These are phyloP conservation scores for Lachnellula occidentalis DNA, from an alignment of 2,329 filamentous ascomycete species.

Conservation along the genomic window DNA sequence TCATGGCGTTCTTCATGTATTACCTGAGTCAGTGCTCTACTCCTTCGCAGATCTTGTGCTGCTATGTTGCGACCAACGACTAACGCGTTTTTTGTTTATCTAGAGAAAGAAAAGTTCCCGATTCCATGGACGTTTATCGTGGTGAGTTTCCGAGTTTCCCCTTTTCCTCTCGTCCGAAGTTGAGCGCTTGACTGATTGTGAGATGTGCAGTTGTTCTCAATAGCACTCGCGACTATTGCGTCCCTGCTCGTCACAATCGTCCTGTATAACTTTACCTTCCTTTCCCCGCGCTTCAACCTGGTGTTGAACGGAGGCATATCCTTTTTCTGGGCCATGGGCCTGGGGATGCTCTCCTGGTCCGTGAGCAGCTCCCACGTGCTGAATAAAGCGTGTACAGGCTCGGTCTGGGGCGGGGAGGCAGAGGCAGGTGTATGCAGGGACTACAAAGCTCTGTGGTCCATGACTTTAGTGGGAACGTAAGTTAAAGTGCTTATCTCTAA, in stretches of 20 bases:
- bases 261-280: constrained; percentile 28
- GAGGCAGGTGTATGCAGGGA: constrained; percentile 25
- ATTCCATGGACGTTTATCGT: constrained; percentile 29
- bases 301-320: constrained; percentile 21
- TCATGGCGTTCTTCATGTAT: constrained; percentile 28
- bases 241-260: constrained; percentile 23
- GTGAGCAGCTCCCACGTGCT: constrained; percentile 23
- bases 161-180: neutral
- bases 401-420: constrained; percentile 20
- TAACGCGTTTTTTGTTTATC: neutral
- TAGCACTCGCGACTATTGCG: constrained; percentile 21
- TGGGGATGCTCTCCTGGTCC: constrained; percentile 25
- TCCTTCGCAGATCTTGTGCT: neutral
- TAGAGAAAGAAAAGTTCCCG: constrained; percentile 17
- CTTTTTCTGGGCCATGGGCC: constrained; percentile 23
- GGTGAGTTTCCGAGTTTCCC: constrained; percentile 10
- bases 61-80: neutral
- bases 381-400: constrained; percentile 18
- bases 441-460: constrained; percentile 28
- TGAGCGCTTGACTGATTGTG: neutral
- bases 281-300: constrained; percentile 26
- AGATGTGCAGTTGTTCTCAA: constrained; percentile 1
- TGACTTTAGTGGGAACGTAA: constrained; percentile 26
- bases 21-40: constrained; percentile 21
- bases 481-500: constrained; percentile 13